Evolutionary conservation across 192 early-diverging fungal species (phyloP), one percentile per base, ranked within the genome.

Genomic region (Kappamyces sp.): DNA sequence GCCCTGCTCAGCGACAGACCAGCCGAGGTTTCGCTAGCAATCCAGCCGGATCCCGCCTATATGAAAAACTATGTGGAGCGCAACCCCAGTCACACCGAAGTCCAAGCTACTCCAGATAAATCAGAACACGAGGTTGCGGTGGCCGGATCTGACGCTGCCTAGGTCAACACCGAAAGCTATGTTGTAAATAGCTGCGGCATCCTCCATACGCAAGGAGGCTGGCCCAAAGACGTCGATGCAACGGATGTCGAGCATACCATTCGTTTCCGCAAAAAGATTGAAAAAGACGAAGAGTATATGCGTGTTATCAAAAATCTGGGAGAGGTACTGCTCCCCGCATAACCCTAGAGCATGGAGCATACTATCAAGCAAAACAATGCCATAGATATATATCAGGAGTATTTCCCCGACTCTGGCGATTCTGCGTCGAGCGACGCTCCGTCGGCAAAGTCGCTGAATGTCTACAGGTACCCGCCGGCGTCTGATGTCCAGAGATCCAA

Each of bases 361-460:
- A 79, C 72, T 55, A 80, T 84, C 38, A 84, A 83, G 58, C 82
- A 84, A 66, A 84, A 84, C 61, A 84, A 84, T 49, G 82, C 82
- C 38, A 84, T 84, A 48, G 82, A 84, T 62, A 84, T 84, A 64
- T 84, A 84, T 62, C 67, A 83, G 64, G 82, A 84, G 53, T 82
- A 84, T 55, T 84, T 84, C 48, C 55, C 66, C 5, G 79, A 79
- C 38, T 62, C 55, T 37, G 69, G 63, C 3, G 79, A 82, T 48
- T 52, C 69, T 2, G 60, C 72, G 4, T 43, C 61, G 1, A 59
- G 70, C 10, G 78, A 77, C 23, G 51, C 68, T 2, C 79, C 82
- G 6, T 73, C 65, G 15, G 75, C 77, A 3, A 83, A 84, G 61
- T 74, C 74, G 0, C 65, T 79, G 54, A 83, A 83, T 49, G 77